Base-by-base conservation (phyloP, 192 early-diverging fungal species). In the Gigaspora rosea region DNA sequence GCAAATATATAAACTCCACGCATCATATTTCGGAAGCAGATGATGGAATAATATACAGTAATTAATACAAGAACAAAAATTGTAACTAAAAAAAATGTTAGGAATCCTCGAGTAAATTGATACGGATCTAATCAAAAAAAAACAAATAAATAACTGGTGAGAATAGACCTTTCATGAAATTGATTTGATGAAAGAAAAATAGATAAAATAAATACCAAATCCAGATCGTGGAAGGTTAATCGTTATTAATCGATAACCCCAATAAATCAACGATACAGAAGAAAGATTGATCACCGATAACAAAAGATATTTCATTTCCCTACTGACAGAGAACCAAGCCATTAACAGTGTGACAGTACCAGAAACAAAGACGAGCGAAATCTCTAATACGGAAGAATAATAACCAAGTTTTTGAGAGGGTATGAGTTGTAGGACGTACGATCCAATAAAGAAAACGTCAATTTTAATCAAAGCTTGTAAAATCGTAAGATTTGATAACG, bases 271-370 rank as follows among this genome's bases (percentile, higher is more conserved):
- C 18, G 46, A 68, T 3, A 68, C 2, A 27, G 3, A 22, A 3
- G 64, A 65, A 15, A 27, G 32, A n/a, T 77, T 49, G 7, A 84
- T 67, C 27, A 82, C 78, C 0, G 64, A 2, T 8, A 68, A 41
- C 73, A 86, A 58, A 1, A 68, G 3, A 48, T 80, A 82, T 56
- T 82, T 83, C 61, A 84, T 73, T 62, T 86, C 82, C 16, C 48
- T 62, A 15, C 68, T 73, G 9, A 79, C 78, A 2, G 75, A 76
- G n/a, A 68, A 64, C 32, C 82, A 78, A 20, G 77, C 83, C 20
- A 86, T 15, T 5, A 35, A 35, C 15, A 84, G 48, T n/a, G 64
- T 62, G 2, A 79, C 6, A 0, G 68, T 71, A 16, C 82, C 82
- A 13, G 81, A 18, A 16, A 84, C 73, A 68, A 82, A 86, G 16